These are phyloP conservation scores for Boletus sensibilis DNA, from an alignment of 768 basidiomycete genomes.

Conservation along the genomic window DNA sequence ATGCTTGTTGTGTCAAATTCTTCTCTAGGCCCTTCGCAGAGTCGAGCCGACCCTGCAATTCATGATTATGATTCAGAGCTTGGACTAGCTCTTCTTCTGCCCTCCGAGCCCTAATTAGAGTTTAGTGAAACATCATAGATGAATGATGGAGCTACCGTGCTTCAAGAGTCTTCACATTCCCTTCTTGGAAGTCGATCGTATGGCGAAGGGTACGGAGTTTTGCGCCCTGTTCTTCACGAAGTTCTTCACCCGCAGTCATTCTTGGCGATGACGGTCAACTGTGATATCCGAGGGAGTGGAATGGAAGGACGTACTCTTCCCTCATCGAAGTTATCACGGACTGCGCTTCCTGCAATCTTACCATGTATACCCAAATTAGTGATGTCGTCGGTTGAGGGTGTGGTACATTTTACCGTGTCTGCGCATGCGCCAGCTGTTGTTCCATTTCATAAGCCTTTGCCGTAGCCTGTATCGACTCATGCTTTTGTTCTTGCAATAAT, in stretches of 20 bases:
- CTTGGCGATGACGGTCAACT: slow-evolving; percentile 17
- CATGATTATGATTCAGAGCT: slow-evolving; percentile 23
- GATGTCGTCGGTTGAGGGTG: not conserved
- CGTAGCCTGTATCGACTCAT: slow-evolving; percentile 26
- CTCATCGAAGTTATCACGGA: slow-evolving; percentile 28
- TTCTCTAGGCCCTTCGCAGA: slow-evolving; percentile 23
- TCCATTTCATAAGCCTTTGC: slow-evolving; percentile 27
- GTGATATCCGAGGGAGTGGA: slow-evolving; percentile 11
- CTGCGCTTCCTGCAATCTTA: slow-evolving; percentile 29
- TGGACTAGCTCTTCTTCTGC: slow-evolving; percentile 20
- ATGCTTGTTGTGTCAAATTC: slow-evolving; percentile 24
- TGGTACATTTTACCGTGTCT: slow-evolving; percentile 19
- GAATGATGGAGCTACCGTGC: slow-evolving; percentile 19
- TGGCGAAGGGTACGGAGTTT: slow-evolving; percentile 32
- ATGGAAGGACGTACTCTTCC: slow-evolving; percentile 32
- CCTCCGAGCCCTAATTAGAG: slow-evolving; percentile 16
- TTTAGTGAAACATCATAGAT: slow-evolving; percentile 6
- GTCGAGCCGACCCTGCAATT: slow-evolving; percentile 30
- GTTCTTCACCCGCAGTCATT: slow-evolving; percentile 23
- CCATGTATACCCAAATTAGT: slow-evolving; percentile 11
- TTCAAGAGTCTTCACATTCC: slow-evolving; percentile 25
- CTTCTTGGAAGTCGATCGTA: slow-evolving; percentile 32
- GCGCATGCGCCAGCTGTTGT: slow-evolving; percentile 23
- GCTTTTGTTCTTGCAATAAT: slow-evolving; percentile 29
- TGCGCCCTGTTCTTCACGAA: slow-evolving; percentile 23